These are phyloP conservation scores for Pseudohalonectria lignicola DNA, from an alignment of 2,329 filamentous ascomycete genomes.

Conservation along the genomic window DNA sequence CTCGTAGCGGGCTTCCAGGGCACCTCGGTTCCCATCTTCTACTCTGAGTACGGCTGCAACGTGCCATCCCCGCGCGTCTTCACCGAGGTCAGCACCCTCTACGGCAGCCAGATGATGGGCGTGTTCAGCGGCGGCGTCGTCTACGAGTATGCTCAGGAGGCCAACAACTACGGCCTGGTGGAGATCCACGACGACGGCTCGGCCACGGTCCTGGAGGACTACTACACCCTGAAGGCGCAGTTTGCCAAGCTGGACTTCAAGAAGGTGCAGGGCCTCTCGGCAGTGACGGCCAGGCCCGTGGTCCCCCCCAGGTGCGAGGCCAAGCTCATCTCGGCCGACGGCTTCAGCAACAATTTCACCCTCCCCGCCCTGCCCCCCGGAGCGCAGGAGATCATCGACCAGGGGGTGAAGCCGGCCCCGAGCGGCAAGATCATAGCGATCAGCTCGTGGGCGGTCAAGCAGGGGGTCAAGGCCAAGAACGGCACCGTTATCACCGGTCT, in stretches of 20 bases:
- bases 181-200: conserved; percentile 45
- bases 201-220: conserved; percentile 52
- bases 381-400: conserved; percentile 61
- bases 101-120: conserved; percentile 56
- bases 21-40: conserved; percentile 61
- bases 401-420: conserved; percentile 58
- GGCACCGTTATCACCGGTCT: conserved; percentile 46
- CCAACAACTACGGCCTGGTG: conserved; percentile 55
- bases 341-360: conserved; percentile 71
- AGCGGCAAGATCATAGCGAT: conserved; percentile 55
- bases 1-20: conserved; percentile 53
- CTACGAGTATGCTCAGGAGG: conserved; percentile 70
- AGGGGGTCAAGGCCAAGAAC: conserved; percentile 51
- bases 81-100: conserved; percentile 64
- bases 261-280: conserved; percentile 51
- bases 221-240: conserved; percentile 63
- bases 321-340: conserved; percentile 53
- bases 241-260: conserved; percentile 65
- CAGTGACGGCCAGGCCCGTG: conserved; percentile 35
- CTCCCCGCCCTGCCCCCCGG: conserved; percentile 59
- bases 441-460: conserved; percentile 39
- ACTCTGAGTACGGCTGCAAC: conserved; percentile 77
- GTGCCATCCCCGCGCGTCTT: conserved; percentile 58
- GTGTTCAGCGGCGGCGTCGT: conserved; percentile 67
- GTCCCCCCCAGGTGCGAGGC: conserved; percentile 51